A percentile compares a stretch with the other conserved stretches of the same genome.
phyloP scores from a whole-genome alignment of 192 early-diverging fungal genomes.

The Coemansia sp. region DNA sequence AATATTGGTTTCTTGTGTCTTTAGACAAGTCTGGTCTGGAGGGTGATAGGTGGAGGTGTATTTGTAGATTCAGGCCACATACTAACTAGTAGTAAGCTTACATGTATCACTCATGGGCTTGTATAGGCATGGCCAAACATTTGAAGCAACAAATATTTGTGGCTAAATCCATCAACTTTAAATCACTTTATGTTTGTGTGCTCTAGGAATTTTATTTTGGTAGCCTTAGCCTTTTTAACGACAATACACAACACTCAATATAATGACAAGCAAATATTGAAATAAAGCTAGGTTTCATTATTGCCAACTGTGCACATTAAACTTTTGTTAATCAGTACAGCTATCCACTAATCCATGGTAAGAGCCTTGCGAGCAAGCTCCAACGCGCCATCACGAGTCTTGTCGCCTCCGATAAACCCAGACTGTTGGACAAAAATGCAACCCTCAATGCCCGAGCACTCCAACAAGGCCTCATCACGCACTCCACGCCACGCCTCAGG shows the following conservation, averaged over 20 bases:
- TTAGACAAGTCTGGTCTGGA: neutral
- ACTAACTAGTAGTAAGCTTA: neutral
- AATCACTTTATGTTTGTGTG: too few relatives aligned
- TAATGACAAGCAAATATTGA: neutral
- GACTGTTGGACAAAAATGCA: conserved; percentile 89
- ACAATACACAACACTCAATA: neutral
- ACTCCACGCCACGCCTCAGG: conserved; percentile 79
- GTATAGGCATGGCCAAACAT: neutral
- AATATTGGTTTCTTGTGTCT: neutral
- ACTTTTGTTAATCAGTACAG: neutral
- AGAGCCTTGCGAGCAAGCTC: conserved; percentile 58
- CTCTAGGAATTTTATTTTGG: too few relatives aligned
- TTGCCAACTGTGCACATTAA: too few relatives aligned
- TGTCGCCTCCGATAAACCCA: conserved; percentile 85
- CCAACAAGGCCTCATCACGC: conserved; percentile 82
- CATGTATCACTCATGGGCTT: neutral
- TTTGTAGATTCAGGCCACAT: neutral
- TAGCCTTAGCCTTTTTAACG: neutral
- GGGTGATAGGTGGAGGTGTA: neutral
- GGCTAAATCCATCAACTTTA: too few relatives aligned
- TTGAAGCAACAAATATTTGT: too few relatives aligned
- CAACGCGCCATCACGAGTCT: conserved; percentile 75
- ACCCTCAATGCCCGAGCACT: conserved; percentile 71
- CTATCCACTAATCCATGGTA: conserved; percentile 35
- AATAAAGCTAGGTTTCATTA: too few relatives aligned